Base-by-base conservation (phyloP, 129 eudicot species). In the Artemisia tridentata region DNA sequence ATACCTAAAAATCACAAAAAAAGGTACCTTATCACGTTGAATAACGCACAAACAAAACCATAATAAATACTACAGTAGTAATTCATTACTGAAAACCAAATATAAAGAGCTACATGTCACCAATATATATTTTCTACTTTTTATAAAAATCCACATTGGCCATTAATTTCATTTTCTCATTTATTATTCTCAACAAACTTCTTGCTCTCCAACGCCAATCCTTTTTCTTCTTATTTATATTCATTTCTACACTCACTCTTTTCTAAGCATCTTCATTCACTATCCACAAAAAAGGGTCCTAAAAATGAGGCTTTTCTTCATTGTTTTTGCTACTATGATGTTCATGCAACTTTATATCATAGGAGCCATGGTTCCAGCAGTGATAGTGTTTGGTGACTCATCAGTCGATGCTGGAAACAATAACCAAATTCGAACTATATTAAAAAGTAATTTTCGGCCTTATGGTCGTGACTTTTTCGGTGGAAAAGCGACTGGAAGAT, bases 321-420 rank as follows among this genome's bases (percentile, higher is more conserved):
- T 64, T 64, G 58, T 71, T 64, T 27, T 55, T 1, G 53, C 72
- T 20, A 21, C 72, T 20, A 21, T 55, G 45, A 7, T 78, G 54
- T 54, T 78, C 68, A 78, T 78, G 67, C 77, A 78, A 54, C 46
- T 78, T 60, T 45, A 63, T 46, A 34, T 29, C 13, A 72, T 60
- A 23, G 63, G 68, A 72, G 87, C 83, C 34, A 81, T 81, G 19
- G 55, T 90, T 6, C 91, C 97, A 47, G 88, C 97, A 2, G 73
- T 90, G 15, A 85, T 90, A 15, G 97, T 90, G 25, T 90, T 90
- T 53, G 97, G 97, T 0, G 97, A 90, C 74, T 90, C 97, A 10
- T 80, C 97, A 0, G 97, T 90, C 0, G 97, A 90, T 60, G 86
- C 97, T 4, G 96, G 96, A 3, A 90, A 90, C 84, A 90, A 90